Percentiles rank a stretch among this genome's conserved stretches.
Evolutionary conservation across 2,329 filamentous ascomycete genomes (phyloP).

Genomic region (Hypoxylon sp.): DNA sequence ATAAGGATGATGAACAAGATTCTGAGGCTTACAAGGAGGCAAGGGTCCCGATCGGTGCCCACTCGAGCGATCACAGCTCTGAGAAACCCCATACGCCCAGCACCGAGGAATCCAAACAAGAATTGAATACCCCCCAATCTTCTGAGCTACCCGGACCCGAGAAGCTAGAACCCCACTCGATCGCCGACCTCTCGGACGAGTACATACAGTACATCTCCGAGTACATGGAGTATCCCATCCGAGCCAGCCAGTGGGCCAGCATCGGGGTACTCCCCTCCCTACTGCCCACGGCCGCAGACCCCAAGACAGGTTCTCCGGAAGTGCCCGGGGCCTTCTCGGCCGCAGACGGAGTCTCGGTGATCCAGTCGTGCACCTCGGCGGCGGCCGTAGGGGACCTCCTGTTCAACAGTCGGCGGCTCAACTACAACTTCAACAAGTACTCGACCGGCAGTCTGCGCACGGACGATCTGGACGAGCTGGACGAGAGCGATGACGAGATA

Average conservation of each 20-base stretch:
- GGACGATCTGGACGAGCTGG: background rate
- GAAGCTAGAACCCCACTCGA: background rate
- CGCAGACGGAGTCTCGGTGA: conserved; percentile 29
- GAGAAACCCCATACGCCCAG: no score
- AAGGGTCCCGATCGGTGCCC: no score
- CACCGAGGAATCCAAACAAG: background rate
- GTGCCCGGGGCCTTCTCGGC: conserved; percentile 2
- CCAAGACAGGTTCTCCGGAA: background rate
- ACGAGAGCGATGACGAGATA: no score
- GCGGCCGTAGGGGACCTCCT: conserved; percentile 39
- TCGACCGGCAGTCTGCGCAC: conserved; percentile 14
- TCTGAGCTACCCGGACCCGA: background rate
- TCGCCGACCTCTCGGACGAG: no score
- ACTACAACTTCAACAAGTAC: conserved; percentile 43
- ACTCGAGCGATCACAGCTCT: no score
- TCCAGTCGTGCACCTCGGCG: conserved; percentile 40
- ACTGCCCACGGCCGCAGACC: conserved; percentile 3
- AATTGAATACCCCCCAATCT: background rate
- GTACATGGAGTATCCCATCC: no score
- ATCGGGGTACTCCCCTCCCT: conserved; percentile 29
- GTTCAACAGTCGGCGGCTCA: conserved; percentile 10
- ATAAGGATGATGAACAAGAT: background rate
- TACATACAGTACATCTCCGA: no score
- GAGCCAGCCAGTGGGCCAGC: no score
- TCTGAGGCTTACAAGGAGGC: no score